A percentile compares a stretch with the other conserved stretches of the same genome.
Evolutionary conservation across 148 eudicot species (phyloP).

Genomic region (Vaccinium corymbosum): DNA sequence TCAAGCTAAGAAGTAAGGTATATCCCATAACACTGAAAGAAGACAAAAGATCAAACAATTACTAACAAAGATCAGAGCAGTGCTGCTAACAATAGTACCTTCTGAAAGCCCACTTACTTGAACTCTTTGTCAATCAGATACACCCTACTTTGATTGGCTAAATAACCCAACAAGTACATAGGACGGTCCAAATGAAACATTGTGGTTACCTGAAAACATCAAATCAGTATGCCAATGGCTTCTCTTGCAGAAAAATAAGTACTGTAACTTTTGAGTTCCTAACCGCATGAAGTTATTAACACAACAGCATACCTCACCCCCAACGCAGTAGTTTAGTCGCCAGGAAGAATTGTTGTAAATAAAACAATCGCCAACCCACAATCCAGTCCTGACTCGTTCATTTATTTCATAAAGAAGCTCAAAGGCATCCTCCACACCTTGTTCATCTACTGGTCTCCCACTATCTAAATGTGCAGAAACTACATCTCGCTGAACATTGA

Average conservation of each 20-base stretch:
- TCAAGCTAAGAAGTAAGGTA: constrained; percentile 81
- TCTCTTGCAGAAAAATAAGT: not conserved
- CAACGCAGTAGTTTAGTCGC: constrained; percentile 98
- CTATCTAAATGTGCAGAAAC: constrained; percentile 86
- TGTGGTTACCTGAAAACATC: constrained; percentile 74
- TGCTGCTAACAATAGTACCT: constrained; percentile 1
- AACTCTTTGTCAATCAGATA: constrained; percentile 95
- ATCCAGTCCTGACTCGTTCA: constrained; percentile 92
- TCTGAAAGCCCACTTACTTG: constrained; percentile 55
- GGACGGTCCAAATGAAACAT: constrained; percentile 99
- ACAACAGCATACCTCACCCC: constrained; percentile 79
- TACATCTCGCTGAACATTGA: constrained; percentile 70
- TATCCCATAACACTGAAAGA: constrained; percentile 83
- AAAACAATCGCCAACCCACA: constrained; percentile 99
- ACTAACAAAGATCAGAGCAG: constrained; percentile 14
- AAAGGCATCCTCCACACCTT: constrained; percentile 93
- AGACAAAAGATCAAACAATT: constrained; percentile 12
- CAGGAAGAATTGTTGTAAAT: constrained; percentile 90
- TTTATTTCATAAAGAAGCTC: constrained; percentile 92
- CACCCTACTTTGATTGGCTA: constrained; percentile 95
- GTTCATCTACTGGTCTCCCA: constrained; percentile 82
- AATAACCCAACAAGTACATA: constrained; percentile 96
- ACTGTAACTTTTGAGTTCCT: not conserved
- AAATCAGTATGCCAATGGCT: not conserved
- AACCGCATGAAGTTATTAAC: not conserved